Percentiles rank a stretch among this genome's conserved stretches.
Conservation (phyloP, 2,329 filamentous ascomycete species). For the Aurifilum marmelostoma region DNA sequence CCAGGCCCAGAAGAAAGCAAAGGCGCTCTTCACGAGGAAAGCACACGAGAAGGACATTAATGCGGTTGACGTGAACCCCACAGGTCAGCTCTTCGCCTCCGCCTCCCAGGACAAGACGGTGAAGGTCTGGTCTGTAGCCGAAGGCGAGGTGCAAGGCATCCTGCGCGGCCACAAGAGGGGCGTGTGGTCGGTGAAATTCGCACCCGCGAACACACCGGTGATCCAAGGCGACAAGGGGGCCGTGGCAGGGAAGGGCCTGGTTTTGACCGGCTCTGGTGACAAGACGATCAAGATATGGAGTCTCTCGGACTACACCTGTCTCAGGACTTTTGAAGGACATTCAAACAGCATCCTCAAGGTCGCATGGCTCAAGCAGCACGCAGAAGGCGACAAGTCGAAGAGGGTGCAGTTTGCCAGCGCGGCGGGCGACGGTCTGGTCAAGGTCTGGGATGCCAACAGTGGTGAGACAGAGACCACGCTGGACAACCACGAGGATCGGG, state of each 20-base stretch:
- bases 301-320: constrained; percentile 85
- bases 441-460: constrained; percentile 88
- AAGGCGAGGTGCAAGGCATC: constrained; percentile 89
- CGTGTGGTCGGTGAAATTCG: constrained; percentile 94
- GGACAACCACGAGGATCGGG: constrained; percentile 95
- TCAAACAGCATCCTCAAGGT: constrained; percentile 95
- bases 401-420: constrained; percentile 79
- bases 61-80: constrained; percentile 79
- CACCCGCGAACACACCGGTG: constrained; percentile 74
- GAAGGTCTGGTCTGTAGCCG: constrained; percentile 92
- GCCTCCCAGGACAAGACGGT: constrained; percentile 96
- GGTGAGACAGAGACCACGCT: constrained; percentile 88
- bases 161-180: constrained; percentile 90
- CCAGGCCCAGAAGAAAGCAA: constrained; percentile 57
- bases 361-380: constrained; percentile 72
- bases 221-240: constrained; percentile 73
- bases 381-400: constrained; percentile 53
- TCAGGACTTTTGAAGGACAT: constrained; percentile 94
- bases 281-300: constrained; percentile 97
- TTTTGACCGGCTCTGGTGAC: constrained; percentile 91
- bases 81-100: constrained; percentile 83
- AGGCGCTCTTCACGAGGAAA: constrained; percentile 84
- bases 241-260: constrained; percentile 76
- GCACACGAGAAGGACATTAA: constrained; percentile 99
- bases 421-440: constrained; percentile 91